A percentile compares a stretch with the other conserved stretches of the same genome.
phyloP scores from a whole-genome alignment of 2,329 filamentous ascomycete species.

The Ophioceras dolichostomum region DNA sequence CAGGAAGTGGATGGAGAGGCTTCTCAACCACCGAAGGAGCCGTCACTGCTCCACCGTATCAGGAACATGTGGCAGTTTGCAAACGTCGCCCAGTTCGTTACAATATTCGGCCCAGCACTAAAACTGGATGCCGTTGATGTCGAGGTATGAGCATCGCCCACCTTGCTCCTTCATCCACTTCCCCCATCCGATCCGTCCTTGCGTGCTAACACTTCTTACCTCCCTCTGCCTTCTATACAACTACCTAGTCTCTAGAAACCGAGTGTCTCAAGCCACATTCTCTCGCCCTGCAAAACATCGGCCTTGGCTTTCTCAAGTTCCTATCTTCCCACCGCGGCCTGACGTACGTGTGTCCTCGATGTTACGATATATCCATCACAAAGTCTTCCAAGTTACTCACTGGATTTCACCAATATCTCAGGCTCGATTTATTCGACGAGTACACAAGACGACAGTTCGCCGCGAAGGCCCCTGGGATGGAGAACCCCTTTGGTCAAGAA shows the following conservation, averaged over 20 bases:
- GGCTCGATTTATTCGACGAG: constrained; percentile 81
- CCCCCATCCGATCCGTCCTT: background rate
- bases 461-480: constrained; percentile 58
- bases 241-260: constrained; percentile 66
- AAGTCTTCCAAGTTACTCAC: constrained; percentile 1
- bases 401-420: constrained; percentile 23
- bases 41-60: constrained; percentile 48
- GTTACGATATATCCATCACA: too few species aligned
- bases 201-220: constrained; percentile 1
- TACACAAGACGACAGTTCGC: constrained; percentile 83
- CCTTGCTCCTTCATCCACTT: constrained; percentile 15
- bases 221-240: constrained; percentile 2
- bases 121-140: constrained; percentile 86
- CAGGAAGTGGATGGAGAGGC: constrained; percentile 27
- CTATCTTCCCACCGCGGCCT: constrained; percentile 88
- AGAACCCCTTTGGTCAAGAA: constrained; percentile 73
- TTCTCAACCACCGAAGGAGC: constrained; percentile 14
- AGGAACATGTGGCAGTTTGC: constrained; percentile 95
- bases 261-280: constrained; percentile 79
- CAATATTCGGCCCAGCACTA: constrained; percentile 75
- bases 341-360: constrained; percentile 73
- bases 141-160: constrained; percentile 62
- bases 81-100: constrained; percentile 86
- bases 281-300: constrained; percentile 64
- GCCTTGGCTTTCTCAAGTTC: constrained; percentile 77